Percentiles rank a stretch among this genome's conserved stretches.
Evolutionary conservation across 139 green algal species (phyloP).

Genomic region (Chlorella vulgaris): DNA sequence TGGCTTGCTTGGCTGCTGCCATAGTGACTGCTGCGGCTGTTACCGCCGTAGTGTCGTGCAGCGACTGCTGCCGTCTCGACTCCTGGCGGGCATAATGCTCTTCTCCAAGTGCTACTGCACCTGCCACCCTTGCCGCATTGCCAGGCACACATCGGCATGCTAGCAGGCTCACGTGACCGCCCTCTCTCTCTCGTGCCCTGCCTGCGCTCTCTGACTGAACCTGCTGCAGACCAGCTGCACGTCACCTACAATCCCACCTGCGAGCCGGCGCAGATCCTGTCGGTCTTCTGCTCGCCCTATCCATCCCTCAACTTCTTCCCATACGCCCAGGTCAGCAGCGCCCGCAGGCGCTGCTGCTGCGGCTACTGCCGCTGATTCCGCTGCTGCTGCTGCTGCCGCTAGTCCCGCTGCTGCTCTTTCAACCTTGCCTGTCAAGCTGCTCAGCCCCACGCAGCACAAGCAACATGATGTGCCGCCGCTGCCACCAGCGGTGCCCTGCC

Average conservation of each 20-base stretch:
- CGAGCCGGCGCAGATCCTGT: not conserved
- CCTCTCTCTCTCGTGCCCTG: not conserved
- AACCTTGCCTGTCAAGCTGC: no score
- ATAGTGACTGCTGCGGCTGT: not conserved
- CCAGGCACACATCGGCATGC: not conserved
- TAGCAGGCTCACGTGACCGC: no score
- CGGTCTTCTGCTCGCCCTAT: not conserved
- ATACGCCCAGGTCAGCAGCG: not conserved
- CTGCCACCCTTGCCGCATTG: not conserved
- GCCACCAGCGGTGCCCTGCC: no score
- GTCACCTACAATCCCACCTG: constrained; percentile 6
- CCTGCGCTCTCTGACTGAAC: not conserved
- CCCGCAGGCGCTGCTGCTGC: not conserved
- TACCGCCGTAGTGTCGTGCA: not conserved
- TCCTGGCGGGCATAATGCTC: not conserved
- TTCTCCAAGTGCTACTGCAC: not conserved
- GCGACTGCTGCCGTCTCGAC: not conserved
- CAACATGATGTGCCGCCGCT: no score
- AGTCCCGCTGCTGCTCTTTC: not conserved
- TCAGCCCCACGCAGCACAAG: no score
- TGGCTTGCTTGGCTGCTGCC: not conserved
- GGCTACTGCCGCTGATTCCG: not conserved
- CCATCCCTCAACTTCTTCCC: constrained; percentile 3
- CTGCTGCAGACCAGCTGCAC: constrained; percentile 14
- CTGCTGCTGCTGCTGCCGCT: not conserved